A percentile compares a stretch with the other conserved stretches of the same genome.
Evolutionary conservation across 1,284 basidiomycete species (phyloP).

Genomic region (Meira nashicola): DNA sequence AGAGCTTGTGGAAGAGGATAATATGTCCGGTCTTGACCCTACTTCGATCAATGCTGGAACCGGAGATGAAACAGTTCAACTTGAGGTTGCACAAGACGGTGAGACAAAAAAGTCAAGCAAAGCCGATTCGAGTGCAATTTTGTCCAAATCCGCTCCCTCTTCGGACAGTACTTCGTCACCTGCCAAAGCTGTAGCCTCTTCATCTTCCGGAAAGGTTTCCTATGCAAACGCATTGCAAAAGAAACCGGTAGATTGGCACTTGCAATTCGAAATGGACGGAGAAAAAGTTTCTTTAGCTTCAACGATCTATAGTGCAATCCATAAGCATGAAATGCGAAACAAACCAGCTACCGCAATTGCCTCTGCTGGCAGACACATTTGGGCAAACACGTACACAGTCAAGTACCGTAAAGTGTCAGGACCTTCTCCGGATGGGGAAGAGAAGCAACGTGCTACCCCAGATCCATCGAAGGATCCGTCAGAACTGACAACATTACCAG

Average conservation of each 20-base stretch:
- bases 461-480: slow-evolving; percentile 21
- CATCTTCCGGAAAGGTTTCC: slow-evolving; percentile 56
- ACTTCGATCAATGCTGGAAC: slow-evolving; percentile 48
- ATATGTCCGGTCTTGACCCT: slow-evolving; percentile 75
- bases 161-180: slow-evolving; percentile 16
- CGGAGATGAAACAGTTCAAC: slow-evolving; percentile 40
- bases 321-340: slow-evolving; percentile 67
- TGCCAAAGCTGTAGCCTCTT: slow-evolving; percentile 15
- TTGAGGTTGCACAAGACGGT: slow-evolving; percentile 38
- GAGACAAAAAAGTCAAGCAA: slow-evolving; percentile 84
- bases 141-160: slow-evolving; percentile 20
- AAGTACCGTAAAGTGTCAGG: slow-evolving; percentile 77
- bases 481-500: slow-evolving; percentile 53
- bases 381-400: slow-evolving; percentile 83
- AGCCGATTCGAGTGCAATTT: slow-evolving; percentile 84
- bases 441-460: slow-evolving; percentile 23
- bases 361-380: slow-evolving; percentile 61
- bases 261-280: slow-evolving; percentile 89
- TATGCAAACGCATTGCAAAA: slow-evolving; percentile 91
- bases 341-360: not conserved
- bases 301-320: slow-evolving; percentile 92
- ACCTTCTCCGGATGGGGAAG: slow-evolving; percentile 1
- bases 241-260: slow-evolving; percentile 89
- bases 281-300: slow-evolving; percentile 74
- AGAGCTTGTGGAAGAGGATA: slow-evolving; percentile 61